phyloP scores from a whole-genome alignment of 2,329 filamentous ascomycete genomes.

The Colletotrichum melonis region DNA sequence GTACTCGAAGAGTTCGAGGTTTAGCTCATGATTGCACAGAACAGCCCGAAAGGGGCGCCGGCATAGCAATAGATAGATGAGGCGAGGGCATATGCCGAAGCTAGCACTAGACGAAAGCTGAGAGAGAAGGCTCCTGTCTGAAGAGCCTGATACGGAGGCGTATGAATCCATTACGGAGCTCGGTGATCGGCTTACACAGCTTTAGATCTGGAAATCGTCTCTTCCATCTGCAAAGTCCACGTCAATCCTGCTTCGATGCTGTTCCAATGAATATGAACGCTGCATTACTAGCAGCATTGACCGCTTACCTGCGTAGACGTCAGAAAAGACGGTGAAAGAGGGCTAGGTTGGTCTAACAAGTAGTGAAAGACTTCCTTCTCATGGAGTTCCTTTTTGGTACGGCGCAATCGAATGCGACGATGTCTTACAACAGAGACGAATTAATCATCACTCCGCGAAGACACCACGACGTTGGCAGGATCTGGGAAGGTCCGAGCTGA shows the following conservation, averaged over 20 bases:
- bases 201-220: not conserved
- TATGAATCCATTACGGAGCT: not conserved
- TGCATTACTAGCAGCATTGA: not conserved
- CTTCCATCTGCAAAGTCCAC: constrained; percentile 16
- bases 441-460: not conserved
- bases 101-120: no score
- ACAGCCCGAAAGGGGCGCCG: no score
- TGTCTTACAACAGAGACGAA: not conserved
- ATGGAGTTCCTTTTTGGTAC: not conserved
- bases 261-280: not conserved
- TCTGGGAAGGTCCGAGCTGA: constrained; percentile 11
- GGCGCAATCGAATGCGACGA: not conserved
- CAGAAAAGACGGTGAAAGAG: not conserved
- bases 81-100: not conserved
- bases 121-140: not conserved
- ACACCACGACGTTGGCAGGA: not conserved
- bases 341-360: not conserved
- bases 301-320: not conserved
- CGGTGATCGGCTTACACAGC: not conserved
- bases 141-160: not conserved
- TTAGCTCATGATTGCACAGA: not conserved
- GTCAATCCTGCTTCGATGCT: not conserved
- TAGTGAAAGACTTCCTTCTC: not conserved
- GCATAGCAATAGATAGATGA: not conserved
- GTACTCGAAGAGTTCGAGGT: not conserved